Conservation (phyloP, 345 rosid genomes). For the Eutrema japonicum region DNA sequence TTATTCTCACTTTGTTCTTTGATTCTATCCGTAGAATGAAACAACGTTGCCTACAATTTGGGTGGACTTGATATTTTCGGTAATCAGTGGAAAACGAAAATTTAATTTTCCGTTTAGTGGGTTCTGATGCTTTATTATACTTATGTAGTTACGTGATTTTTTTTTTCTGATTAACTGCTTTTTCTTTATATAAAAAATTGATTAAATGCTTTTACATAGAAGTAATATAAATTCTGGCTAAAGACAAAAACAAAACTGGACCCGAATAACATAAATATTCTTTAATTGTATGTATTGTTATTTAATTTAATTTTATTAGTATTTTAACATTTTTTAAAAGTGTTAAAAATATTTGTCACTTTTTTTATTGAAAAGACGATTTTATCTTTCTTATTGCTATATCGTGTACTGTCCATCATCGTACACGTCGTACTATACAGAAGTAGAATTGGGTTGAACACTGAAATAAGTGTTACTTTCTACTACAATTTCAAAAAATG, state of each 20-base stretch:
- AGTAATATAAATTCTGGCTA: not conserved
- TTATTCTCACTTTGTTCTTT: conserved; percentile 19
- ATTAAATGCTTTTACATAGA: not conserved
- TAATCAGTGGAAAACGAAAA: conserved; percentile 28
- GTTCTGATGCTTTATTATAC: conserved; percentile 26
- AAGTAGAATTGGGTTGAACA: too few species aligned
- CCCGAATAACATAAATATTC: not conserved
- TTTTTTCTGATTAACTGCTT: not conserved
- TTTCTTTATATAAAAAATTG: not conserved
- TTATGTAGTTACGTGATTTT: not conserved
- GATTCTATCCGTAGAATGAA: conserved; percentile 27
- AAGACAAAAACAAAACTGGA: not conserved
- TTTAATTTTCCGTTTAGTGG: conserved; percentile 26
- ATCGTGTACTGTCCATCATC: too few species aligned
- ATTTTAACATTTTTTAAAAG: too few species aligned
- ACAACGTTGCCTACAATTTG: conserved; percentile 33
- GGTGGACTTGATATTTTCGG: conserved; percentile 35
- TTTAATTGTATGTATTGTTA: too few species aligned
- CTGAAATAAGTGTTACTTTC: too few species aligned
- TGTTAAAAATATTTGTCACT: too few species aligned
- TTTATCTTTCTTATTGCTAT: too few species aligned
- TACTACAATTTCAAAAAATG: too few species aligned
- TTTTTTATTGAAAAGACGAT: too few species aligned
- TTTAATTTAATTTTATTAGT: too few species aligned
- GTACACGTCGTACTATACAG: too few species aligned